Evolutionary conservation across 306 rosid genomes (phyloP).

Genomic region (Canavalia ensiformis): DNA sequence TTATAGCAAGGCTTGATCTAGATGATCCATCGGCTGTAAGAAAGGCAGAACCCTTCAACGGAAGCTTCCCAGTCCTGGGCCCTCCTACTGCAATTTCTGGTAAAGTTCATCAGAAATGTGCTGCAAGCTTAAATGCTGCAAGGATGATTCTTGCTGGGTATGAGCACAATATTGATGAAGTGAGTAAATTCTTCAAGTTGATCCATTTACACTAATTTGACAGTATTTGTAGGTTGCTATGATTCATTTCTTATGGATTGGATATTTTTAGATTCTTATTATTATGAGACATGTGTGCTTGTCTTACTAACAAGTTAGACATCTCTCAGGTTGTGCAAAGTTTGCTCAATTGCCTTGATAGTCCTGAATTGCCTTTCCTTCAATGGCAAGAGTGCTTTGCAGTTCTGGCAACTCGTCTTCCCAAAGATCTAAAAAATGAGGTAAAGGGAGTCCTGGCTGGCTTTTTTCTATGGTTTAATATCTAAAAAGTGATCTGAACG

Average conservation of each 20-base stretch:
- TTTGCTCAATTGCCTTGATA: slow-evolving; percentile 94
- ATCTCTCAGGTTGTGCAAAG: slow-evolving; percentile 84
- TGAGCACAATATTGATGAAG: slow-evolving; percentile 93
- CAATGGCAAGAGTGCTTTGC: slow-evolving; percentile 99
- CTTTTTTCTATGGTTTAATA: slow-evolving; percentile 44
- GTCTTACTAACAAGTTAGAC: slow-evolving; percentile 45
- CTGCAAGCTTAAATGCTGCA: slow-evolving; percentile 88
- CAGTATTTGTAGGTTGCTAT: background rate
- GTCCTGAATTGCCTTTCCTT: slow-evolving; percentile 95
- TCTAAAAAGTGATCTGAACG: slow-evolving; percentile 40
- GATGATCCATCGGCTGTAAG: slow-evolving; percentile 98
- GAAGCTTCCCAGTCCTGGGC: slow-evolving; percentile 88
- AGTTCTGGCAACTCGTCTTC: slow-evolving; percentile 94
- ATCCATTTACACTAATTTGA: slow-evolving; percentile 28
- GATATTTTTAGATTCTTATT: slow-evolving; percentile 36
- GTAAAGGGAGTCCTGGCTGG: slow-evolving; percentile 51
- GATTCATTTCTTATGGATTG: background rate
- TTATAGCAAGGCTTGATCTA: slow-evolving; percentile 91
- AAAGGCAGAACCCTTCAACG: slow-evolving; percentile 91
- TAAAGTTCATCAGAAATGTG: slow-evolving; percentile 96
- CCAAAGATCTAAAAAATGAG: slow-evolving; percentile 88
- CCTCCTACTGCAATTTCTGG: slow-evolving; percentile 93
- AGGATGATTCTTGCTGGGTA: slow-evolving; percentile 96
- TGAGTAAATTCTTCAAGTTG: slow-evolving; percentile 54
- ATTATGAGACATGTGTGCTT: slow-evolving; percentile 29